Conservation (phyloP, 805 yeast genomes). For the Saccharomycopsis sp. region DNA sequence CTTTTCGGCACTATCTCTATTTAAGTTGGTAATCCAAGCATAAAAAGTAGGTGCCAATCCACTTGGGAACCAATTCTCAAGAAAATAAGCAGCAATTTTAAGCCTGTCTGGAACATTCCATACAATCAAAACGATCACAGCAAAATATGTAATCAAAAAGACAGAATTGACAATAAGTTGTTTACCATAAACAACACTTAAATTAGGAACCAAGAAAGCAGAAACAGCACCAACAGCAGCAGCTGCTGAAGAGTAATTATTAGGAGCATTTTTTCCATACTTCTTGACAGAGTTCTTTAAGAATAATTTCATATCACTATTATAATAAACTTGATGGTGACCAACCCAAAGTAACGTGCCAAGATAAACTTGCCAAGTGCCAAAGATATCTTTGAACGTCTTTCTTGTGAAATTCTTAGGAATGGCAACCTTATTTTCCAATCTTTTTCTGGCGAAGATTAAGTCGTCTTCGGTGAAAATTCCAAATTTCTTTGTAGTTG, state of each 20-base stretch:
- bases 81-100: background rate
- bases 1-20: slow-evolving; percentile 19
- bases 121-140: slow-evolving; percentile 45
- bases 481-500: slow-evolving; percentile 24
- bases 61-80: slow-evolving; percentile 2
- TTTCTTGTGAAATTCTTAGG: slow-evolving; percentile 33
- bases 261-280: slow-evolving; percentile 36
- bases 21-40: slow-evolving; percentile 18
- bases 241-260: slow-evolving; percentile 44
- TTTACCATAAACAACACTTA: slow-evolving; percentile 48
- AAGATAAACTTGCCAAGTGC: slow-evolving; percentile 53
- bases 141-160: slow-evolving; percentile 44
- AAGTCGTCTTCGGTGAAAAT: slow-evolving; percentile 30
- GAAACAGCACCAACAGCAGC: slow-evolving; percentile 46
- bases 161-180: slow-evolving; percentile 34
- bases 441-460: slow-evolving; percentile 26
- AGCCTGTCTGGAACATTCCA: slow-evolving; percentile 43
- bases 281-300: slow-evolving; percentile 32
- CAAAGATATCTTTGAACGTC: slow-evolving; percentile 47
- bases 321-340: slow-evolving; percentile 44
- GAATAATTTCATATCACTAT: slow-evolving; percentile 51
- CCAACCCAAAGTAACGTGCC: slow-evolving; percentile 46
- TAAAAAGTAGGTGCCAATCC: slow-evolving; percentile 16
- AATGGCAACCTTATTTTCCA: slow-evolving; percentile 22
- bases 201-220: slow-evolving; percentile 38